These are phyloP conservation scores for Zymoseptoria passerinii DNA, from an alignment of 2,329 filamentous ascomycete genomes.

Conservation along the genomic window DNA sequence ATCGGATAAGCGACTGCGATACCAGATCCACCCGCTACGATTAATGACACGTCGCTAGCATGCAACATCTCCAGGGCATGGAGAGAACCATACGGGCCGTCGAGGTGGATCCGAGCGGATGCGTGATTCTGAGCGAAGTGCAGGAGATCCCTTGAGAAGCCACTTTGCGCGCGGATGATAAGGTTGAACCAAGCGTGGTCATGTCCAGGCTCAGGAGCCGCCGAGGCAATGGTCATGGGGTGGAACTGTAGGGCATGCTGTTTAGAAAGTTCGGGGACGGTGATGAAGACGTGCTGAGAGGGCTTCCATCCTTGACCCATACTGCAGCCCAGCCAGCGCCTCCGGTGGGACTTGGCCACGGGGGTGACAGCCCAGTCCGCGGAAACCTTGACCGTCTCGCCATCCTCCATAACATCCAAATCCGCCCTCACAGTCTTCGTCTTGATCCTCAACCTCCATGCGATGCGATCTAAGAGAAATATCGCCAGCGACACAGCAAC, in stretches of 20 bases:
- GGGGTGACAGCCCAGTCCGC: slow-evolving; percentile 34
- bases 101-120: slow-evolving; percentile 45
- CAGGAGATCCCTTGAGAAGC: slow-evolving; percentile 52
- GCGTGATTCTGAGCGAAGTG: slow-evolving; percentile 40
- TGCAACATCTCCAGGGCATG: slow-evolving; percentile 48
- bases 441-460: slow-evolving; percentile 50
- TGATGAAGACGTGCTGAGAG: slow-evolving; percentile 57
- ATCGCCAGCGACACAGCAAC: slow-evolving; percentile 47
- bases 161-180: slow-evolving; percentile 51
- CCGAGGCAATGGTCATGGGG: slow-evolving; percentile 59
- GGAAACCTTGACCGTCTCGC: slow-evolving; percentile 46
- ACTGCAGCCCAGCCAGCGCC: slow-evolving; percentile 22
- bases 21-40: slow-evolving; percentile 57
- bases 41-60: slow-evolving; percentile 41
- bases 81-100: slow-evolving; percentile 56
- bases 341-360: background rate
- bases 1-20: slow-evolving; percentile 58
- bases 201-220: slow-evolving; percentile 37
- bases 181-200: slow-evolving; percentile 47
- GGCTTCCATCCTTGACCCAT: slow-evolving; percentile 46
- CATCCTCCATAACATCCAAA: slow-evolving; percentile 48
- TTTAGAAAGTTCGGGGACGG: slow-evolving; percentile 46
- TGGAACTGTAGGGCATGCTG: slow-evolving; percentile 52
- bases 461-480: slow-evolving; percentile 49
- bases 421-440: slow-evolving; percentile 42